Conservation (phyloP, 495 filamentous ascomycete species). For the Umbilicaria muhlenbergii region DNA sequence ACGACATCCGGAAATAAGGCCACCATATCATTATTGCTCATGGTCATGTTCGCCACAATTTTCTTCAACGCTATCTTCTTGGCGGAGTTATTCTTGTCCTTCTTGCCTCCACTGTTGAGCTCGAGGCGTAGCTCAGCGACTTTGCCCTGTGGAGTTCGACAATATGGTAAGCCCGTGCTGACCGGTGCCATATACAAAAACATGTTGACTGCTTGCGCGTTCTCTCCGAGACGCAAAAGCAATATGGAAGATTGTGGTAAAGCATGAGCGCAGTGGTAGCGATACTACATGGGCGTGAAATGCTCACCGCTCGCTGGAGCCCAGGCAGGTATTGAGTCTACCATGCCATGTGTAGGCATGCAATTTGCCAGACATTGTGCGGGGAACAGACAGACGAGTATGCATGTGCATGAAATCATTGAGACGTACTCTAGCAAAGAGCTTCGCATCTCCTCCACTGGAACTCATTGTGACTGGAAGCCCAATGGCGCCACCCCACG, state of each 20-base stretch:
- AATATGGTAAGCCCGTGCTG: slow-evolving; percentile 21
- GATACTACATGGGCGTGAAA: too few species aligned
- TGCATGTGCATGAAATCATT: slow-evolving; percentile 8
- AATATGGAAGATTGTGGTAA: slow-evolving; percentile 31
- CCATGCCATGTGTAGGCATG: too few species aligned
- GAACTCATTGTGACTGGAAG: slow-evolving; percentile 40
- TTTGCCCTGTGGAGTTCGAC: slow-evolving; percentile 65
- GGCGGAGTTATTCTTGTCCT: slow-evolving; percentile 91
- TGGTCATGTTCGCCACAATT: slow-evolving; percentile 99
- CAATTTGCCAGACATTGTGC: too few species aligned
- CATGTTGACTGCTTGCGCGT: slow-evolving; percentile 1
- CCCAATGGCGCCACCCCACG: too few species aligned
- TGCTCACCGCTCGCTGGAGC: too few species aligned
- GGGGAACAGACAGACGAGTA: not conserved
- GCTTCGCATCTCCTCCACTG: slow-evolving; percentile 87
- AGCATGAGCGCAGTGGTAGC: not conserved
- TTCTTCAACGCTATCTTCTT: slow-evolving; percentile 99
- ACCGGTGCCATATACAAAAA: not conserved
- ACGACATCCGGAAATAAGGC: slow-evolving; percentile 92
- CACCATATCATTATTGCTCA: slow-evolving; percentile 99
- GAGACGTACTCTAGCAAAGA: slow-evolving; percentile 91
- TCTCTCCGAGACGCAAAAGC: slow-evolving; percentile 15
- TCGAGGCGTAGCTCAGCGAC: slow-evolving; percentile 93
- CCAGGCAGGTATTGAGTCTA: too few species aligned
- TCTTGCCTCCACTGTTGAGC: slow-evolving; percentile 85